A percentile compares a stretch with the other conserved stretches of the same genome.
Conservation (phyloP, 306 rosid species). For the Vigna reflexopilosa region DNA sequence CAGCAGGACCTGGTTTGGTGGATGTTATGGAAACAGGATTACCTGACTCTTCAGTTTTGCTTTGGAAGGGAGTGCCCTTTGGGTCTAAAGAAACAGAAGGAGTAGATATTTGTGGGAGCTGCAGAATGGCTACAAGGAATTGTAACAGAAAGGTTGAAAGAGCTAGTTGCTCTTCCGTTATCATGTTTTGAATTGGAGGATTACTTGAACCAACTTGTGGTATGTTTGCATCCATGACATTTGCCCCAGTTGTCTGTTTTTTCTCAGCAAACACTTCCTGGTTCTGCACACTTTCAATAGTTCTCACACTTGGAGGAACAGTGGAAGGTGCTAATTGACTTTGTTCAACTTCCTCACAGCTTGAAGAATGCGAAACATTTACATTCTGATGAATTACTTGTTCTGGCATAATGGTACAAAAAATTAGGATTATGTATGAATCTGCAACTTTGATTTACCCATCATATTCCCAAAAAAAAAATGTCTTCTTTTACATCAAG, state of each 20-base stretch:
- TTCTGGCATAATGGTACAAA: slow-evolving; percentile 56
- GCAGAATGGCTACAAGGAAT: slow-evolving; percentile 61
- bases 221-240: slow-evolving; percentile 54
- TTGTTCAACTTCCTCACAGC: slow-evolving; percentile 53
- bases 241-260: slow-evolving; percentile 48
- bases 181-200: slow-evolving; percentile 56
- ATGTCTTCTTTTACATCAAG: no score
- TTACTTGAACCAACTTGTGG: slow-evolving; percentile 54
- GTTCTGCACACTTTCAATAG: slow-evolving; percentile 53
- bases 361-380: slow-evolving; percentile 53
- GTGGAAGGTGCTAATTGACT: slow-evolving; percentile 55
- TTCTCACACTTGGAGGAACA: slow-evolving; percentile 56
- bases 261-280: slow-evolving; percentile 48
- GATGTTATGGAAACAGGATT: slow-evolving; percentile 53
- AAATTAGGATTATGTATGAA: slow-evolving; percentile 50
- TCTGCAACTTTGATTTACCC: not conserved
- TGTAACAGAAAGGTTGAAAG: slow-evolving; percentile 80
- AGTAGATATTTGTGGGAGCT: slow-evolving; percentile 38
- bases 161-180: slow-evolving; percentile 59
- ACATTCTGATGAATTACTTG: slow-evolving; percentile 55
- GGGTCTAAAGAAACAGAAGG: slow-evolving; percentile 58
- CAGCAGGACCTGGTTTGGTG: slow-evolving; percentile 32
- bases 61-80: slow-evolving; percentile 46
- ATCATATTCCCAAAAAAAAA: no score
- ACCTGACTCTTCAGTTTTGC: slow-evolving; percentile 55